Conservation (phyloP, 2,329 filamentous ascomycete species). For the Dothistroma septosporum region DNA sequence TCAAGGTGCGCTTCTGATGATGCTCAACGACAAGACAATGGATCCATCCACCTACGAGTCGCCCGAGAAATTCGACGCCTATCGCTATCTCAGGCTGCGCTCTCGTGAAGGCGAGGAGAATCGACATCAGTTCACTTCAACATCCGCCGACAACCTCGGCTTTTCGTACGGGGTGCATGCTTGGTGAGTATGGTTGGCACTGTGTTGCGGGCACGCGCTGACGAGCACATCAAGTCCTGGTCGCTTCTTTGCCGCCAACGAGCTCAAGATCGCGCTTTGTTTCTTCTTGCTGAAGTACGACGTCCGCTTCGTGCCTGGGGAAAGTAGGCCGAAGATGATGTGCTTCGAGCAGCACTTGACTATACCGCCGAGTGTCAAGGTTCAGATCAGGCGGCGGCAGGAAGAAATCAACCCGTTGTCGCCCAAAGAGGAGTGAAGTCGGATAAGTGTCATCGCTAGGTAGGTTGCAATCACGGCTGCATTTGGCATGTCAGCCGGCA, state of each 20-base stretch:
- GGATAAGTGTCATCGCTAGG: too few relatives aligned
- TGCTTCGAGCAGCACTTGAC: neutral
- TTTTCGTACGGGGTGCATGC: conserved; percentile 35
- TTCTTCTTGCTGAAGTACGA: conserved; percentile 35
- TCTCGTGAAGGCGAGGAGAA: conserved; percentile 21
- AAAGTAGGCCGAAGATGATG: neutral
- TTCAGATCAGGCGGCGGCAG: neutral
- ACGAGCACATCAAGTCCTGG: conserved; percentile 25
- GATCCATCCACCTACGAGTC: conserved; percentile 17
- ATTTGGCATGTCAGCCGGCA: too few relatives aligned
- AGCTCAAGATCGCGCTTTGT: conserved; percentile 34
- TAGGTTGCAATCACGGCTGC: too few relatives aligned
- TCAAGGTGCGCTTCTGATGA: conserved; percentile 17
- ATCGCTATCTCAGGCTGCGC: conserved; percentile 24
- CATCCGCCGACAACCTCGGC: conserved; percentile 20
- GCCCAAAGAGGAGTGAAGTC: neutral
- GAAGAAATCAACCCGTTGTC: conserved; percentile 2
- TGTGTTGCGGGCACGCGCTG: neutral
- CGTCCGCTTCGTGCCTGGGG: conserved; percentile 12
- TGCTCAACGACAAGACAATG: conserved; percentile 10
- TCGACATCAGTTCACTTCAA: conserved; percentile 24
- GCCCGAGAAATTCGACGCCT: conserved; percentile 24
- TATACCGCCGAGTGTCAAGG: neutral
- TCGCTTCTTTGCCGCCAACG: conserved; percentile 34
- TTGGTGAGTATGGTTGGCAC: neutral